A percentile compares a stretch with the other conserved stretches of the same genome.
Conservation (phyloP, 2,329 filamentous ascomycete genomes). For the Leptographium wingfieldii region DNA sequence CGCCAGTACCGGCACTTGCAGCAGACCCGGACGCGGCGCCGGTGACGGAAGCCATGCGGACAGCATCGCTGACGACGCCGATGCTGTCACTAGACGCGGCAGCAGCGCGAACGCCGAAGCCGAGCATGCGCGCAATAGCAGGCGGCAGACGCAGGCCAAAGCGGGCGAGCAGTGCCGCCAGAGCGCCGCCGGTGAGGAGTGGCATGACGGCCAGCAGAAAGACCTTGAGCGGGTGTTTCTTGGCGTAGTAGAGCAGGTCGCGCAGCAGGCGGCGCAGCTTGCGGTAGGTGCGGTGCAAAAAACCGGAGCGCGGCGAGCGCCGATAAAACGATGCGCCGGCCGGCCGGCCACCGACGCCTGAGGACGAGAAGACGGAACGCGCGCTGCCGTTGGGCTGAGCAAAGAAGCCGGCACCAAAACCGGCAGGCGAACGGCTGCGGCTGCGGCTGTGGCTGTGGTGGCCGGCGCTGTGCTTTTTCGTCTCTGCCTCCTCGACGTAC, state of each 20-base stretch:
- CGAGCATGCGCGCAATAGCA: constrained; percentile 45
- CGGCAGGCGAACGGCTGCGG: constrained; percentile 4
- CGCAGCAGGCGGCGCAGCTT: constrained; percentile 69
- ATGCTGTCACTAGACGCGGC: constrained; percentile 34
- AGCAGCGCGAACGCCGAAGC: constrained; percentile 36
- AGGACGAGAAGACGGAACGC: constrained; percentile 31
- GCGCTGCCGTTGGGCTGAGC: constrained; percentile 30
- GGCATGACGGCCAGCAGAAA: constrained; percentile 82
- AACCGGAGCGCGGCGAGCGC: constrained; percentile 68
- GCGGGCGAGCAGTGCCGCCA: constrained; percentile 63
- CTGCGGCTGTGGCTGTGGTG: constrained; percentile 13
- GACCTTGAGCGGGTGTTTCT: constrained; percentile 74
- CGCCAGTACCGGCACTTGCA: constrained; percentile 6
- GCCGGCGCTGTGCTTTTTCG: constrained; percentile 9
- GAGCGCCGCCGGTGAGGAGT: constrained; percentile 68
- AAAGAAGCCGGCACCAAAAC: constrained; percentile 27
- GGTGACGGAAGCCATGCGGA: constrained; percentile 34
- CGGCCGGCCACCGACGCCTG: constrained; percentile 5
- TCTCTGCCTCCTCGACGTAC: not conserved
- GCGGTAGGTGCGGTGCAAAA: constrained; percentile 59
- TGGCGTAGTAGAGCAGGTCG: constrained; percentile 70
- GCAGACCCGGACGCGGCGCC: constrained; percentile 6
- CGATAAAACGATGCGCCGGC: constrained; percentile 50
- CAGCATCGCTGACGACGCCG: constrained; percentile 41
- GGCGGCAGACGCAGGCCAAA: constrained; percentile 69